These are phyloP conservation scores for Stephania cephalantha DNA, from an alignment of 164 flowering plant species.

Conservation along the genomic window DNA sequence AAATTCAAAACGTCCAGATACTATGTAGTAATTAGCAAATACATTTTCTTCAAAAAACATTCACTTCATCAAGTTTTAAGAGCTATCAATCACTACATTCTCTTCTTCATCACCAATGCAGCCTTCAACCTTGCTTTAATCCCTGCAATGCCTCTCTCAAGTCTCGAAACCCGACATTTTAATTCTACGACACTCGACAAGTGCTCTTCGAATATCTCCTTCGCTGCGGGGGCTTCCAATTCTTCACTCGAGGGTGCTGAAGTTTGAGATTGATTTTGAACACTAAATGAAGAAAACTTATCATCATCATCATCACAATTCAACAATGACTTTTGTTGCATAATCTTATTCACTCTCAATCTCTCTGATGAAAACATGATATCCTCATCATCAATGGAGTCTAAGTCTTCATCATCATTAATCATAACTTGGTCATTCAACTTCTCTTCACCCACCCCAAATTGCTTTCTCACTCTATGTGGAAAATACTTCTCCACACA, in stretches of 20 bases:
- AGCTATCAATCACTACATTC: too few species aligned
- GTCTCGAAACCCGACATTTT: constrained; percentile 3
- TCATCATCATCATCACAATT: not conserved
- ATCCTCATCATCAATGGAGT: constrained; percentile 6
- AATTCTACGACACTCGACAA: not conserved
- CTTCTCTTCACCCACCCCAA: constrained; percentile 27
- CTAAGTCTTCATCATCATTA: too few species aligned
- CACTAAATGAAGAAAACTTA: too few species aligned
- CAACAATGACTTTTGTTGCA: not conserved
- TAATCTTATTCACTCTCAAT: constrained; percentile 3
- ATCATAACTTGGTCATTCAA: not conserved
- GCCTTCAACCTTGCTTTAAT: constrained; percentile 25
- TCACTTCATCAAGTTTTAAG: too few species aligned
- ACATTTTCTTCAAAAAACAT: too few species aligned
- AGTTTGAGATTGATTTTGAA: not conserved
- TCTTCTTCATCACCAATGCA: not conserved
- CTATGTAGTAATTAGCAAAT: too few species aligned
- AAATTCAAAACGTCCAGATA: too few species aligned
- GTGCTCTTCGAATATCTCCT: not conserved
- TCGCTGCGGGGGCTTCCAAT: not conserved
- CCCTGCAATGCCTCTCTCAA: not conserved
- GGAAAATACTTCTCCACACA: constrained; percentile 25
- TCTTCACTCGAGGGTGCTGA: not conserved
- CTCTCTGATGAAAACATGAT: not conserved
- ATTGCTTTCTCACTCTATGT: constrained; percentile 36